Evolutionary conservation across 257 asterid genomes (phyloP).

Genomic region (Solanum pinnatisectum): DNA sequence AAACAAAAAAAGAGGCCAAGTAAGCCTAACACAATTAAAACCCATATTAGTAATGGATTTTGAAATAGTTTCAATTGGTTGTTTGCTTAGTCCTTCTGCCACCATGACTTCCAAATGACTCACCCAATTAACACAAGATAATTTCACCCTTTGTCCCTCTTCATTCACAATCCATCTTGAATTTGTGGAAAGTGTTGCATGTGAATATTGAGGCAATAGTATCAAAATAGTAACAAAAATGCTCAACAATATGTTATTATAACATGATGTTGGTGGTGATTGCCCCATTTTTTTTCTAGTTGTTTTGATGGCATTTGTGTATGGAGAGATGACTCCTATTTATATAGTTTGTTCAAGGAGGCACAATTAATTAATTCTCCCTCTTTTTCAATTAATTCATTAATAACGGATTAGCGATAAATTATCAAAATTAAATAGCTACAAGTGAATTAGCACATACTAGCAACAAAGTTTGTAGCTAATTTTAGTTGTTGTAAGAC

Average conservation of each 20-base stretch:
- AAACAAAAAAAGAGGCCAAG: slow-evolving; percentile 63
- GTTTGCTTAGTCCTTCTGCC: slow-evolving; percentile 55
- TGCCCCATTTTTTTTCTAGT: not conserved
- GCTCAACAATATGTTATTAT: not conserved
- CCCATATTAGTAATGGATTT: slow-evolving; percentile 21
- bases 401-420: not conserved
- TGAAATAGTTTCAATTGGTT: slow-evolving; percentile 24
- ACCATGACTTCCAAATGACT: slow-evolving; percentile 54
- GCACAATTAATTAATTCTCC: not conserved
- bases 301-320: not conserved
- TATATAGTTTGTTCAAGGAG: not conserved
- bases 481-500: not conserved
- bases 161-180: slow-evolving; percentile 53
- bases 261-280: not conserved
- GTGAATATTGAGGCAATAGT: not conserved
- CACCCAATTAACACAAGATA: slow-evolving; percentile 47
- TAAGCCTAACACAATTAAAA: slow-evolving; percentile 66
- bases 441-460: not conserved
- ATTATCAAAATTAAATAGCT: not conserved
- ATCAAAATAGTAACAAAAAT: not conserved
- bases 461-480: not conserved
- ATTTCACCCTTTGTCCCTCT: slow-evolving; percentile 41
- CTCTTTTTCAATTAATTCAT: not conserved
- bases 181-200: slow-evolving; percentile 27
- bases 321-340: not conserved